Percentiles rank a stretch among this genome's conserved stretches.
Conservation (phyloP, 129 eudicot species). For the Centaurea solstitialis region DNA sequence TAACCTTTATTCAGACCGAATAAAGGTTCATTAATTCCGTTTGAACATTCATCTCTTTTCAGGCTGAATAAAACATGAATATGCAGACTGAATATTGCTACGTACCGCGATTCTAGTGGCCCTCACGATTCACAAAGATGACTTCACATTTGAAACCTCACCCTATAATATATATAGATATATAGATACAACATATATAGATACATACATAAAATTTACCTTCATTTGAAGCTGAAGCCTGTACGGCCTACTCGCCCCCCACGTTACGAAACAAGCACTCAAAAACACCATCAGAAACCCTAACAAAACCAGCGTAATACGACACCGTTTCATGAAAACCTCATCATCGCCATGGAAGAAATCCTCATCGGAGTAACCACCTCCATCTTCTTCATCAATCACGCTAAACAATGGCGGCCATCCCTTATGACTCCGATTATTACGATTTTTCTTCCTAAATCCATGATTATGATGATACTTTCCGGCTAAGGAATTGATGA, state of each 20-base stretch:
- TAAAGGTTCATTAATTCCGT: no score
- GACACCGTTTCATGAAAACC: slow-evolving; percentile 22
- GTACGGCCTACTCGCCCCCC: slow-evolving; percentile 75
- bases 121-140: no score
- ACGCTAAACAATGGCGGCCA: slow-evolving; percentile 46
- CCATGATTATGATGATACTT: neutral
- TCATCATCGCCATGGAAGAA: slow-evolving; percentile 28
- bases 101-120: no score
- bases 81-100: no score
- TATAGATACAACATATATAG: no score
- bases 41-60: no score
- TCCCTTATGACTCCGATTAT: slow-evolving; percentile 6
- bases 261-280: slow-evolving; percentile 45
- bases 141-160: no score
- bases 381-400: slow-evolving; percentile 54
- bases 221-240: slow-evolving; percentile 47
- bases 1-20: no score
- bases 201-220: slow-evolving; percentile 42
- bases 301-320: slow-evolving; percentile 32
- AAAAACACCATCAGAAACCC: slow-evolving; percentile 38
- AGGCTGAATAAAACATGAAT: no score
- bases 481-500: slow-evolving; percentile 16
- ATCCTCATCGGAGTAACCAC: slow-evolving; percentile 36
- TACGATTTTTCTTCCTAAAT: slow-evolving; percentile 26
- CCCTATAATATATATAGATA: no score